These are phyloP conservation scores for Gossypium mustelinum DNA, from an alignment of 345 rosid species.

Conservation along the genomic window DNA sequence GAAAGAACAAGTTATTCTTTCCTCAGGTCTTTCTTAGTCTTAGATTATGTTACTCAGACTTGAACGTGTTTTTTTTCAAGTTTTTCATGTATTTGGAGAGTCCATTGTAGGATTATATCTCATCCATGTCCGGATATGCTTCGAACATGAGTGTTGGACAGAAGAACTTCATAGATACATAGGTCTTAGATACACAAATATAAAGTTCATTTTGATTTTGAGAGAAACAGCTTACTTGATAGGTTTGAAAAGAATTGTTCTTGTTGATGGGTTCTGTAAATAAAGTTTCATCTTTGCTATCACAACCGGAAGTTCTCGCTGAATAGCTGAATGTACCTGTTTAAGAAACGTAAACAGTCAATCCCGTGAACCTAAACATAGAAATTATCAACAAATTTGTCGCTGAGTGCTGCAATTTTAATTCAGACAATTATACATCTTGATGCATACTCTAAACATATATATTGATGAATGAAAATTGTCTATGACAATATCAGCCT, in stretches of 20 bases:
- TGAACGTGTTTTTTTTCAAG: background rate
- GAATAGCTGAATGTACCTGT: conserved; percentile 74
- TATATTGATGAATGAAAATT: too few species aligned
- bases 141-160: background rate
- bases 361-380: conserved; percentile 9
- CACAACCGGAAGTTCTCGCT: conserved; percentile 65
- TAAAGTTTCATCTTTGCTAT: conserved; percentile 89
- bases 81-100: background rate
- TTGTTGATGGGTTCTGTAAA: conserved; percentile 77
- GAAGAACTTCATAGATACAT: background rate
- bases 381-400: background rate
- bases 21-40: background rate
- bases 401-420: background rate
- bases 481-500: background rate
- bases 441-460: background rate
- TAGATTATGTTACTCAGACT: background rate
- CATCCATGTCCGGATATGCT: background rate
- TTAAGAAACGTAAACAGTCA: conserved; percentile 16
- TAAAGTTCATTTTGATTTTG: background rate
- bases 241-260: conserved; percentile 87
- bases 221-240: conserved; percentile 55
- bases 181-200: background rate
- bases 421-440: background rate
- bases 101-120: background rate
- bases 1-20: background rate